Evolutionary conservation across 805 yeast genomes (phyloP).

Genomic region (Candida nemodendra): DNA sequence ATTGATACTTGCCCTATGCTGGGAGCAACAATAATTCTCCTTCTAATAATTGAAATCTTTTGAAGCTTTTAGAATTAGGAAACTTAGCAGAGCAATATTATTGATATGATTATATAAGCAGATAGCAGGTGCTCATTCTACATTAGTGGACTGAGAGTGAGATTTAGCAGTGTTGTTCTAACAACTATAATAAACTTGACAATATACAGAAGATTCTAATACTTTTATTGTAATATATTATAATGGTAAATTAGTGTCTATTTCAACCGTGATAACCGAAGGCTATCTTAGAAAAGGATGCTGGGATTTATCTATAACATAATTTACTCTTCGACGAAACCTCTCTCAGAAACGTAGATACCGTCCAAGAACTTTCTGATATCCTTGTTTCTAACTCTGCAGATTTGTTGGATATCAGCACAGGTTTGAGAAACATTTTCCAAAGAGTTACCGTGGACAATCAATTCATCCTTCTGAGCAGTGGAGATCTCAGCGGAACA

Average conservation of each 20-base stretch:
- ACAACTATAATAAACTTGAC: conserved; percentile 3
- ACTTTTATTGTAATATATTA: conserved; percentile 5
- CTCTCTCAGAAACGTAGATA: conserved; percentile 97
- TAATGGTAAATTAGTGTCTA: conserved; percentile 5
- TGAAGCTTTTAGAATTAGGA: too few species aligned
- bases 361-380: conserved; percentile 99
- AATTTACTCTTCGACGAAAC: conserved; percentile 57
- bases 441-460: conserved; percentile 90
- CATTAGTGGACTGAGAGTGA: too few species aligned
- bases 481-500: conserved; percentile 80
- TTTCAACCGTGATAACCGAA: conserved; percentile 2
- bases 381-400: conserved; percentile 99
- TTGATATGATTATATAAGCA: too few species aligned
- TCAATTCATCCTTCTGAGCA: conserved; percentile 90
- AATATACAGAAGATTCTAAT: conserved; percentile 4
- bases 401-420: conserved; percentile 96
- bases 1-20: too few species aligned
- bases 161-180: too few species aligned
- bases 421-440: conserved; percentile 98
- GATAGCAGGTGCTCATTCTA: too few species aligned
- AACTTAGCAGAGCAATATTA: too few species aligned
- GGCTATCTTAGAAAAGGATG: conserved; percentile 4
- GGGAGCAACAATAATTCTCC: too few species aligned
- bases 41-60: too few species aligned
- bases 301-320: conserved; percentile 5